phyloP scores from a whole-genome alignment of 129 eudicot species.

The Gnaphalium uliginosum region DNA sequence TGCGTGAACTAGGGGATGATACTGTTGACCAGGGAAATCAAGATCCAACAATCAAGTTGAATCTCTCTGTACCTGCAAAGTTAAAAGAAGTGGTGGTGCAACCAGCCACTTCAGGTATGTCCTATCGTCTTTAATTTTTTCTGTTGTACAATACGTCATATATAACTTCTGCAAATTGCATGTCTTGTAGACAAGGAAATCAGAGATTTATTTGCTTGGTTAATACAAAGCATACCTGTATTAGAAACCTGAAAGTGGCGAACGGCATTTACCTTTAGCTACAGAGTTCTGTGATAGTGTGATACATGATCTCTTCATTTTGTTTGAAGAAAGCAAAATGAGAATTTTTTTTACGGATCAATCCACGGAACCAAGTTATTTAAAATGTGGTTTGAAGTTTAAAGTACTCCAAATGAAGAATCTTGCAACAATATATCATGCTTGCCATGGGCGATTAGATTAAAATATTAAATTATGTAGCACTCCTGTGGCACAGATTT shows the following conservation, averaged over 20 bases:
- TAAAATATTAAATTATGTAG: not conserved
- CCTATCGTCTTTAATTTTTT: constrained; percentile 1
- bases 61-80: constrained; percentile 33
- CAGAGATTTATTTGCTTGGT: not conserved
- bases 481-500: not conserved
- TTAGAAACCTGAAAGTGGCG: not conserved
- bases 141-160: not conserved
- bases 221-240: not conserved
- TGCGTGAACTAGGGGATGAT: constrained; percentile 57
- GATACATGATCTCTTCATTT: not conserved
- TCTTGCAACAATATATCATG: not conserved
- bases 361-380: not conserved
- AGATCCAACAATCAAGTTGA: constrained; percentile 41
- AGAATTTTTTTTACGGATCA: not conserved
- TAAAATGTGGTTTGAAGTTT: not conserved
- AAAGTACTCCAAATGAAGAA: not conserved
- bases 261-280: not conserved
- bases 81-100: constrained; percentile 43
- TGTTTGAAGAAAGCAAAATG: constrained; percentile 7
- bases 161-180: constrained; percentile 7
- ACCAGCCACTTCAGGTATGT: constrained; percentile 58
- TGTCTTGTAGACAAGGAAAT: constrained; percentile 3
- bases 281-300: not conserved
- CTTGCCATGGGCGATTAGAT: not conserved
- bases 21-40: constrained; percentile 19